Base-by-base conservation (phyloP, 2,329 filamentous ascomycete species). In the Chrysoporthe cubensis region DNA sequence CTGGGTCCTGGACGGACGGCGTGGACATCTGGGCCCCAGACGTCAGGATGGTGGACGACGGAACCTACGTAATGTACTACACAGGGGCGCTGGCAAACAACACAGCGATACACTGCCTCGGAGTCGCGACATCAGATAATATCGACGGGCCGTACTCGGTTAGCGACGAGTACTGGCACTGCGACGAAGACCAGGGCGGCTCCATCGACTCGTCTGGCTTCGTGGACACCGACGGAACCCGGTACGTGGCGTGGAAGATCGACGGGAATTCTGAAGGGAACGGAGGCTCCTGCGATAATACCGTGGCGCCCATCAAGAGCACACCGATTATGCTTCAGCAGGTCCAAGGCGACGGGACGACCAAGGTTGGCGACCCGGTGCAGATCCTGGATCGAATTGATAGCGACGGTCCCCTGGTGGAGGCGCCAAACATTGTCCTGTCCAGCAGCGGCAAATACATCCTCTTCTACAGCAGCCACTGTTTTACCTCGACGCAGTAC, bases 191-290 rank as follows among this genome's bases (percentile, higher is more conserved):
- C 5, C 73, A 80, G 64, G 88, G 88, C 26, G 88, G 88, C 44
- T 84, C 87, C 21, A 91, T 91, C 72, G 89, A 91, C 72, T 80
- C 88, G 0, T 80, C 85, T 0, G 87, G 85, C 3, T 91, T 90
- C 76, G 72, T 78, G 13, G 88, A 91, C 73, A 74, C 75, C 13
- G 81, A 83, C 56, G 85, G 85, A 42, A 81, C 76, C 43, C 82
- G 83, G 6, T 91, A 89, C 73, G 81, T 91, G 5, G 78, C 86
- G 11, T 91, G 89, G 79, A 91, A 91, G 76, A 80, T 90, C 37
- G 89, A 91, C 75, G 88, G 88, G 48, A 91, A 90, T 76, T 81
- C 80, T 67, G 76, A 84, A 46, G 79, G 79, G 4, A 66, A 76
- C 54, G 79, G 79, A n/a, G 78, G 80, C 63, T 81, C 82, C 69